Evolutionary conservation across 192 early-diverging fungal genomes (phyloP), one percentile per base, ranked within the genome.

Genomic region (Coemansia sp.): DNA sequence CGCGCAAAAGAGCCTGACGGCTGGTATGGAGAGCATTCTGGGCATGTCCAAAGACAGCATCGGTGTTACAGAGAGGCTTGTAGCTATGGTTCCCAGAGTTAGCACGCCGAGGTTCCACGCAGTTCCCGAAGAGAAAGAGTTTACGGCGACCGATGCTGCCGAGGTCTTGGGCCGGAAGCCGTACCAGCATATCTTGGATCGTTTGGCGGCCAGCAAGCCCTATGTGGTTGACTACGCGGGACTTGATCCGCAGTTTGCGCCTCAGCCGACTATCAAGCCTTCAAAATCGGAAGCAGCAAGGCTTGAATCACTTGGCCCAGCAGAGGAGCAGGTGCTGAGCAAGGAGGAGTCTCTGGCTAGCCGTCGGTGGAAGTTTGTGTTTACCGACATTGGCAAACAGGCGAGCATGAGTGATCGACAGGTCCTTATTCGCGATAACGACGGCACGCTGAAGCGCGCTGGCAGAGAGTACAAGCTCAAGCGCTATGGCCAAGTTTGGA

Each of bases 21-120:
- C 80, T 37, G 87, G 87, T 48, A 98, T 98, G 94, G 95, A 98
- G 63, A 76, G 81, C 53, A 80, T 94, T 67, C 75, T 98, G 69
- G 85, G 86, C 1, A 85, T 88, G 21, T 33, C 61, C 63, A 26
- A 22, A 21, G 4, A 53, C 32, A 24, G 22, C 34, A 21, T 55
- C 66, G 38, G 60, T 19, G 14, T 83, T 8, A 74, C 58, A 12
- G 90, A 93, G 71, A 67, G 76, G 2, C 63, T 91, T 55, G 74
- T 74, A n/a, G 63, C 81, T 32, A 81, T 85, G 52, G 44, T 77
- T 46, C 81, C 87, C 26, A 65, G 82, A 11, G 83, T 90, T 18
- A 82, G 85, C 18, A 81, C 84, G 38, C 95, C 95, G 18, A 81
- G 84, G 53, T 92, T 95, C 70, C 85, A 88, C 61, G 83, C 91